phyloP scores from a whole-genome alignment of 202 grass and related monocot genomes.

The Setaria viridis region DNA sequence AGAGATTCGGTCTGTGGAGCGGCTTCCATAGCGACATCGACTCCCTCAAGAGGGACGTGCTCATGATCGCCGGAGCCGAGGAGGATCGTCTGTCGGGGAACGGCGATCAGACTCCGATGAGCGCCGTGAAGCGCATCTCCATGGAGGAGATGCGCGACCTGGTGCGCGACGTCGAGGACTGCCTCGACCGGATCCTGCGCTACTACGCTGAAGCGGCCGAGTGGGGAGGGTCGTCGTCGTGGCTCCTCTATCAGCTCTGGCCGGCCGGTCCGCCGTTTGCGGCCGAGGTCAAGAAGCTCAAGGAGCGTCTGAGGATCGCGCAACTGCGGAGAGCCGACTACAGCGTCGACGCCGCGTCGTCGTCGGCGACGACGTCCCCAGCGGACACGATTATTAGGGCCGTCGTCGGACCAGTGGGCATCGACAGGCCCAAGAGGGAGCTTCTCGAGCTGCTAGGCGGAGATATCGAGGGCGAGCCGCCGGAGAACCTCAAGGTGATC shows the following conservation, averaged over 20 bases:
- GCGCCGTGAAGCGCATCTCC: not conserved
- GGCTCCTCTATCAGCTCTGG: too few species aligned
- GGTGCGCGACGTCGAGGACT: constrained; percentile 2
- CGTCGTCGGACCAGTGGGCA: not conserved
- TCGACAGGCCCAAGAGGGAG: not conserved
- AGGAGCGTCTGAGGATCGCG: not conserved
- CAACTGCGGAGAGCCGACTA: not conserved
- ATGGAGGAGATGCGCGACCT: not conserved
- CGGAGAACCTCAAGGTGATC: not conserved
- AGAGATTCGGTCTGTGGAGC: too few species aligned
- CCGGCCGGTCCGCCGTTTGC: rapidly evolving
- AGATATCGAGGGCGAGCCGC: not conserved
- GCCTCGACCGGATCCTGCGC: constrained; percentile 12
- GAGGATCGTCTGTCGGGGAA: rapidly evolving
- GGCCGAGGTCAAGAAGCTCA: not conserved
- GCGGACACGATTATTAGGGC: too few species aligned
- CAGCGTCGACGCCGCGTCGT: not conserved
- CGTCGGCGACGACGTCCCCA: too few species aligned
- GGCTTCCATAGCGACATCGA: too few species aligned
- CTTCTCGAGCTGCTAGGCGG: not conserved
- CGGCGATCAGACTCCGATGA: not conserved
- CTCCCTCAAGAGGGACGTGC: not conserved
- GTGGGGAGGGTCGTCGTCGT: too few species aligned
- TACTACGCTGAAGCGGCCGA: not conserved
- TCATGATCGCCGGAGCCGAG: not conserved